These are phyloP conservation scores for Exophiala phaeomuriformis DNA, from an alignment of 2,329 filamentous ascomycete genomes.

Conservation along the genomic window DNA sequence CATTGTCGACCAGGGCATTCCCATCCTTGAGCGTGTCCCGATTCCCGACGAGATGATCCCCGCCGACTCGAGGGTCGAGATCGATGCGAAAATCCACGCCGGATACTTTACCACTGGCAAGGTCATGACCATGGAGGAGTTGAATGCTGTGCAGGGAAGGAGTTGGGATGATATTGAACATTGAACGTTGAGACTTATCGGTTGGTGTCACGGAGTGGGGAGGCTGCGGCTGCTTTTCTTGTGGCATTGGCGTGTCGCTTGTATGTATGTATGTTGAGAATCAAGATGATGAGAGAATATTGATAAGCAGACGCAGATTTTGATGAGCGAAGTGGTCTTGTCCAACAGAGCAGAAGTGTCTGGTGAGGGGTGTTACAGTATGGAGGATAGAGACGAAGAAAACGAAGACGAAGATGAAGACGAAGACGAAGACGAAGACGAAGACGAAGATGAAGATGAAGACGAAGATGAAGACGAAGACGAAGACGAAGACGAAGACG, in stretches of 20 bases:
- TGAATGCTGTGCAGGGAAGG: slow-evolving; percentile 76
- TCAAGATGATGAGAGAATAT: not conserved
- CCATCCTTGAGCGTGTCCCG: slow-evolving; percentile 82
- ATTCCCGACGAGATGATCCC: slow-evolving; percentile 92
- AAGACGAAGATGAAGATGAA: too few species aligned
- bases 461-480: too few species aligned
- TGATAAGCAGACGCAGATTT: not conserved
- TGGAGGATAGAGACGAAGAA: too few species aligned
- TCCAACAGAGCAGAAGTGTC: too few species aligned
- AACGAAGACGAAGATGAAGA: too few species aligned
- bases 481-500: too few species aligned
- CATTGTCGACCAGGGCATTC: slow-evolving; percentile 48
- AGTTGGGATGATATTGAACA: slow-evolving; percentile 50
- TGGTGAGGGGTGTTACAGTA: too few species aligned
- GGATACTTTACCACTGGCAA: slow-evolving; percentile 83
- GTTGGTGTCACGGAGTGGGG: too few species aligned
- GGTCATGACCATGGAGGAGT: slow-evolving; percentile 77
- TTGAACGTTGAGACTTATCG: not conserved
- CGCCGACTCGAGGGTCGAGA: slow-evolving; percentile 88
- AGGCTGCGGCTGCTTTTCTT: too few species aligned
- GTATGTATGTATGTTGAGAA: too few species aligned
- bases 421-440: too few species aligned
- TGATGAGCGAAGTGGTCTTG: not conserved
- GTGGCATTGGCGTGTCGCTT: too few species aligned
- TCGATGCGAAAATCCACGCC: slow-evolving; percentile 95